These are phyloP conservation scores for Alectoria sarmentosa DNA, from an alignment of 495 filamentous ascomycete genomes.

Conservation along the genomic window DNA sequence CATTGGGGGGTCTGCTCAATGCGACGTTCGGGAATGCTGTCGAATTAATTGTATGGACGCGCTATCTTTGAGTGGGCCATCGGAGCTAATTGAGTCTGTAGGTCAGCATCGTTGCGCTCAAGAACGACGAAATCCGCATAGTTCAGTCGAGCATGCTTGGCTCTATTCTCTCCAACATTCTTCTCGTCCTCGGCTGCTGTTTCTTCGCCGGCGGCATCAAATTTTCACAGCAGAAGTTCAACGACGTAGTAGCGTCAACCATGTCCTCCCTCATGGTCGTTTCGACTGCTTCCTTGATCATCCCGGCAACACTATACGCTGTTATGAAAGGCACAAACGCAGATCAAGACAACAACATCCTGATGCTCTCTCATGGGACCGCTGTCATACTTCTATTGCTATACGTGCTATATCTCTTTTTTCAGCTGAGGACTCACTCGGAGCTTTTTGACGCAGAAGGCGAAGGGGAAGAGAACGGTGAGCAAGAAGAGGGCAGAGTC, in stretches of 20 bases:
- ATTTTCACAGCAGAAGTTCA: constrained; percentile 66
- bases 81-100: constrained; percentile 32
- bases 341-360: constrained; percentile 56
- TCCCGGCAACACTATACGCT: constrained; percentile 76
- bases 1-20: constrained; percentile 87
- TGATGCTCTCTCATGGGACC: constrained; percentile 83
- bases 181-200: constrained; percentile 93
- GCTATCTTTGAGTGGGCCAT: background rate
- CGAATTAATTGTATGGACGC: constrained; percentile 78
- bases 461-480: constrained; percentile 36
- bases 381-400: constrained; percentile 81
- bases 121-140: constrained; percentile 80
- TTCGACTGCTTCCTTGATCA: constrained; percentile 83
- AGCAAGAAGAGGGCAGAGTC: constrained; percentile 52
- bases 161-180: constrained; percentile 90
- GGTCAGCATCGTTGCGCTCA: constrained; percentile 91
- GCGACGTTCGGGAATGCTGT: constrained; percentile 97
- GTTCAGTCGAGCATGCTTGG: constrained; percentile 98
- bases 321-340: constrained; percentile 34
- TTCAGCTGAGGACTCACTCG: constrained; percentile 80
- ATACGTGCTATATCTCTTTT: constrained; percentile 85
- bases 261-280: constrained; percentile 96
- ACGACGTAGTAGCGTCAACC: constrained; percentile 81
- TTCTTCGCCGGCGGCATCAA: constrained; percentile 81
- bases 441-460: constrained; percentile 66